Evolutionary conservation across 768 basidiomycete species (phyloP).

Genomic region (Russula ochroleuca): DNA sequence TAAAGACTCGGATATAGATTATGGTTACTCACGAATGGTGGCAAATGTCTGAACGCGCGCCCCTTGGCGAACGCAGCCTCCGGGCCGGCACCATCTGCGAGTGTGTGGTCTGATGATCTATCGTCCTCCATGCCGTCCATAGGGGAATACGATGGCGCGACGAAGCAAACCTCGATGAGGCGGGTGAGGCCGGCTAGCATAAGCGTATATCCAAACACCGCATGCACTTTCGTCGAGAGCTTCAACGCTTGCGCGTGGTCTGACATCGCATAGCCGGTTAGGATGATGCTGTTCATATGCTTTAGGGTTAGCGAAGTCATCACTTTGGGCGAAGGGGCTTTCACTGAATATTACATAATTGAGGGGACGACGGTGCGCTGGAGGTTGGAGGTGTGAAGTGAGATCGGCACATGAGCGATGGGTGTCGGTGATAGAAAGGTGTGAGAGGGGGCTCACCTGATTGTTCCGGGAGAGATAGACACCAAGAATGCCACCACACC

Average conservation of each 20-base stretch:
- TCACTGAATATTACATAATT: conserved; percentile 54
- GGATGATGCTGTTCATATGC: conserved; percentile 53
- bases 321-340: conserved; percentile 10
- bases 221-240: conserved; percentile 84
- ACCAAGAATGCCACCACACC: conserved; percentile 87
- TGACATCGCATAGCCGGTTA: conserved; percentile 95
- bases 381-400: neutral
- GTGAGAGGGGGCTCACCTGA: conserved; percentile 44
- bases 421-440: conserved; percentile 7
- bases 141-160: conserved; percentile 41
- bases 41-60: conserved; percentile 76
- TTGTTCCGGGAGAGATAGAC: conserved; percentile 77
- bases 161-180: conserved; percentile 81
- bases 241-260: conserved; percentile 81
- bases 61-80: conserved; percentile 33
- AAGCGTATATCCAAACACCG: conserved; percentile 78
- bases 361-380: conserved; percentile 78
- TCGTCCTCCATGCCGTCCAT: conserved; percentile 45
- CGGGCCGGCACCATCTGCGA: conserved; percentile 41
- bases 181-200: conserved; percentile 79
- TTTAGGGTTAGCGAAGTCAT: neutral
- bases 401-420: conserved; percentile 8
- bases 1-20: neutral
- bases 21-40: conserved; percentile 74
- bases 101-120: conserved; percentile 66